These are phyloP conservation scores for Hypoxylon lienhwacheense DNA, from an alignment of 495 filamentous ascomycete genomes.

Conservation along the genomic window DNA sequence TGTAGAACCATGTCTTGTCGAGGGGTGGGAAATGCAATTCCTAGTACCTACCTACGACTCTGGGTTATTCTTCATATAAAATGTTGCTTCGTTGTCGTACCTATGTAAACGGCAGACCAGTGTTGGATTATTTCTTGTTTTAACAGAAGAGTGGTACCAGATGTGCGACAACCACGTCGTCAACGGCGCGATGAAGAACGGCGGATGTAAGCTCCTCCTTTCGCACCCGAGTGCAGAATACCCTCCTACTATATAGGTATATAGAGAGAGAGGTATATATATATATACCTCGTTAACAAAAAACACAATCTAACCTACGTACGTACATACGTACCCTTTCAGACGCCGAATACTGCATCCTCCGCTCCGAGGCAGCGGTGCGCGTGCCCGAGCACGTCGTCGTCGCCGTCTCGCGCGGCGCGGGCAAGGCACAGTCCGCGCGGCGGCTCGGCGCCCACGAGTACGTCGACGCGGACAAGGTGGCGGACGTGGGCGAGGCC, in stretches of 20 bases:
- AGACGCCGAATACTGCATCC: conserved; percentile 2
- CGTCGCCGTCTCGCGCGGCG: conserved; percentile 60
- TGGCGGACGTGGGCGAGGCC: conserved; percentile 51
- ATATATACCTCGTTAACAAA: too few species aligned
- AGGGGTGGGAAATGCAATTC: too few species aligned
- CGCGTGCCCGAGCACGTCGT: conserved; percentile 37
- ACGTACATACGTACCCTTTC: too few species aligned
- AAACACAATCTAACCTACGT: too few species aligned
- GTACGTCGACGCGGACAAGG: conserved; percentile 60
- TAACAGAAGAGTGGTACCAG: conserved; percentile 5
- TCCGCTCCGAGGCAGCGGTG: neutral
- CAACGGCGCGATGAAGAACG: conserved; percentile 1
- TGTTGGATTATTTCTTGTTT: too few species aligned
- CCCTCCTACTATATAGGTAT: too few species aligned
- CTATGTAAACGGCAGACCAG: too few species aligned
- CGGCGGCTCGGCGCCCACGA: conserved; percentile 64
- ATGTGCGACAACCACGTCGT: conserved; percentile 9
- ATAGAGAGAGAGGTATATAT: too few species aligned
- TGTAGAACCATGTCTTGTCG: too few species aligned
- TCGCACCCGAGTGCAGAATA: neutral
- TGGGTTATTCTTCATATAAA: neutral
- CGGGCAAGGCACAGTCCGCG: conserved; percentile 60
- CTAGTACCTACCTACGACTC: too few species aligned
- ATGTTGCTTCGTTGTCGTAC: too few species aligned
- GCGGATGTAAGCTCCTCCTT: neutral